These are phyloP conservation scores for Schoenoplectus triqueter DNA, from an alignment of 202 grass and related monocot genomes.

Conservation along the genomic window DNA sequence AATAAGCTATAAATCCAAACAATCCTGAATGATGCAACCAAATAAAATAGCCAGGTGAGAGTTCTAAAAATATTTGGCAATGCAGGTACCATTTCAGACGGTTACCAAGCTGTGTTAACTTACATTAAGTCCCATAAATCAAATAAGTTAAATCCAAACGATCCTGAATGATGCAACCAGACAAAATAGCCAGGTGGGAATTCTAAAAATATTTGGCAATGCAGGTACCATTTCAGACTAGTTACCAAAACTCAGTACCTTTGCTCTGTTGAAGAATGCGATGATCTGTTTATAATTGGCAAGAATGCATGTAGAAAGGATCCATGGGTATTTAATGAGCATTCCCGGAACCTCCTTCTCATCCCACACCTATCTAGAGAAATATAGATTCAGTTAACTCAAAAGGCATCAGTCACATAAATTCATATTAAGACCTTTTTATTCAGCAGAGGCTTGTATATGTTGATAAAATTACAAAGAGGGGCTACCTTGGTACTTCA, in stretches of 20 bases:
- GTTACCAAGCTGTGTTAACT: neutral
- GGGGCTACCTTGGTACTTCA: neutral
- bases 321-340: slow-evolving; percentile 89
- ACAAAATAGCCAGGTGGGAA: neutral
- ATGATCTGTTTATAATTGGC: slow-evolving; percentile 66
- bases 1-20: slow-evolving; percentile 6
- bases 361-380: slow-evolving; percentile 70
- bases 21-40: slow-evolving; percentile 15
- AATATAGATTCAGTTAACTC: slow-evolving; percentile 40
- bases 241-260: slow-evolving; percentile 45
- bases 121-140: neutral
- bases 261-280: slow-evolving; percentile 61
- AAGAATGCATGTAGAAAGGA: slow-evolving; percentile 78
- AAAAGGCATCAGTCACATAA: slow-evolving; percentile 3
- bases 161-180: slow-evolving; percentile 12
- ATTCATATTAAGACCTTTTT: slow-evolving; percentile 23
- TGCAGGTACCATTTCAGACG: neutral
- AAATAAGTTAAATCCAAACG: slow-evolving; percentile 15
- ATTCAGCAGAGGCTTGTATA: neutral
- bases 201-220: neutral
- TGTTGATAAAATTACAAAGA: neutral
- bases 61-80: neutral
- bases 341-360: slow-evolving; percentile 56
- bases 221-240: neutral
- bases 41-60: neutral